Base-by-base conservation (phyloP, 164 flowering plant species). In the Akebia trifoliata region DNA sequence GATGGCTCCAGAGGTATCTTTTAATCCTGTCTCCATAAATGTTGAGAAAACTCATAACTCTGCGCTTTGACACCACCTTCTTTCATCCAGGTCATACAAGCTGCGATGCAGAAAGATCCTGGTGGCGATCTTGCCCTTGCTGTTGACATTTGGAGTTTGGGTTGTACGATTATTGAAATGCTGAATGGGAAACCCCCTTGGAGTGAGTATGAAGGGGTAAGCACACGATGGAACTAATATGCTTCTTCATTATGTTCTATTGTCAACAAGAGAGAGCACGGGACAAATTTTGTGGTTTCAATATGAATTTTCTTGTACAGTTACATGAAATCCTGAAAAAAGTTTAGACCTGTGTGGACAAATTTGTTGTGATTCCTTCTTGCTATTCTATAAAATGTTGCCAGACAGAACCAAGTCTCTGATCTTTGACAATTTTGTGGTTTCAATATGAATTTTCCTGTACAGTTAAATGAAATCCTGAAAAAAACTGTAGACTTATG, bases 1-100 rank as follows among this genome's bases (percentile, higher is more conserved):
- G 99, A 87, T 93, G 97, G 97, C 99, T 62, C 99, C 99, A 31
- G 99, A 93, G 97, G 99, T 93, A 71, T 38, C 17, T 43, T 37
- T 58, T 28, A 29, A 28, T 31, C 48, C 59, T 40, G 24, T 17
- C 37, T 50, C 59, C 24, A 43, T 43, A 20, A 20, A 14, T 20
- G 8, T 44, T 44, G 12, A 11, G 47, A 43, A 8, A 39, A 8
- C 20, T 15, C 35, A 9, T 6, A 0, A 8, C 35, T 8, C 25
- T 46, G 14, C 14, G 51, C 18, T 50, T 30, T 32, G 44, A 63
- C 37, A 56, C 48, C 8, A 2, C 20, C 45, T 59, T 29, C 28
- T 39, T 54, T 8, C 40, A 1, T 65, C 61, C 80, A 87, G 95
- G 75, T 86, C 56, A 71, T 92, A 70, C 86, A 81, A 25, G 62